These are phyloP conservation scores for Lodderomyces parapsilosis DNA, from an alignment of 1,139 yeast species.

Conservation along the genomic window DNA sequence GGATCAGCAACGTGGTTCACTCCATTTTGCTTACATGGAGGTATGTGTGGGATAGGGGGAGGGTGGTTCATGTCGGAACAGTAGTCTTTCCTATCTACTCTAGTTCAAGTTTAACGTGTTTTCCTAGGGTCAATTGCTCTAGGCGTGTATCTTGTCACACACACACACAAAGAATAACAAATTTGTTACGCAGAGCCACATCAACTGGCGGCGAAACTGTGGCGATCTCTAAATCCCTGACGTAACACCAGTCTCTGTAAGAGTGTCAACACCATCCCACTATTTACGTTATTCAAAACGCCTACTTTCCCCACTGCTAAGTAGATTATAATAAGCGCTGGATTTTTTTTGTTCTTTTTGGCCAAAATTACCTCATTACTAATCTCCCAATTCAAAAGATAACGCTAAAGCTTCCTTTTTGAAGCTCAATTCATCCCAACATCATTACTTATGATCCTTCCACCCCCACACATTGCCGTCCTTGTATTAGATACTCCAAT, in stretches of 20 bases:
- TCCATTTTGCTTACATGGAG: not conserved
- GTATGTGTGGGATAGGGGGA: too few relatives aligned
- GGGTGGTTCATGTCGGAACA: too few relatives aligned
- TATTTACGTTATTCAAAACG: not conserved
- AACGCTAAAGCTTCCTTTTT: too few relatives aligned
- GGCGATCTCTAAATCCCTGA: not conserved
- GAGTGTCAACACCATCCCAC: too few relatives aligned
- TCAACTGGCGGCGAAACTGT: not conserved
- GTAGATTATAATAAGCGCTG: not conserved
- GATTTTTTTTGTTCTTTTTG: too few relatives aligned
- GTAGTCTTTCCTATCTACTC: too few relatives aligned
- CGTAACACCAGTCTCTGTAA: not conserved
- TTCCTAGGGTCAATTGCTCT: too few relatives aligned
- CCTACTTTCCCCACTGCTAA: not conserved
- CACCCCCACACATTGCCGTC: slow-evolving; percentile 37
- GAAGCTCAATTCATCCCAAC: too few relatives aligned
- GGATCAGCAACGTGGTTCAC: not conserved
- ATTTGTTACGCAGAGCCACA: not conserved
- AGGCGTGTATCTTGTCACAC: too few relatives aligned
- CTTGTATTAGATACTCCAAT: slow-evolving; percentile 48
- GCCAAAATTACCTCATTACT: too few relatives aligned
- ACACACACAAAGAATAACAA: too few relatives aligned
- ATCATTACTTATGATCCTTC: not conserved
- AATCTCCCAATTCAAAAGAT: not conserved
- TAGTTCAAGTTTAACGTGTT: too few relatives aligned